Evolutionary conservation across 2,329 filamentous ascomycete genomes (phyloP).

Genomic region (Cytospora paraplurivora): DNA sequence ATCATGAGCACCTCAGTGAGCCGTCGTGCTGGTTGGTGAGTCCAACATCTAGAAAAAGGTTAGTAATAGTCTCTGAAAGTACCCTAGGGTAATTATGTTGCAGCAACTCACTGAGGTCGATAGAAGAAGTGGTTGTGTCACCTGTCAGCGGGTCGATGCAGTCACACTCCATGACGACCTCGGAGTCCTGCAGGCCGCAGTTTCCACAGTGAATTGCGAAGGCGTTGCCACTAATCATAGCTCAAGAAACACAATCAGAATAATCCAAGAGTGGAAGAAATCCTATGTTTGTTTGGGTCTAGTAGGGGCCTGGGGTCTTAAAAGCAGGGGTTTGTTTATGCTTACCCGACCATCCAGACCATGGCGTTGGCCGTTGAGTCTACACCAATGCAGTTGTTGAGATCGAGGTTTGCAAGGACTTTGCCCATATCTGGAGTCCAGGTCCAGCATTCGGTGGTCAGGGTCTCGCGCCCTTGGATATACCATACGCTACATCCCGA

Average conservation of each 20-base stretch:
- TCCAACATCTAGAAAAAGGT: background rate
- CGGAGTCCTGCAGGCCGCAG: background rate
- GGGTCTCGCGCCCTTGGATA: background rate
- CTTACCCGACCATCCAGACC: conserved; percentile 9
- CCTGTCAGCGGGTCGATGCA: background rate
- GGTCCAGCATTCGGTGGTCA: background rate
- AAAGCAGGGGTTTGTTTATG: too few relatives aligned
- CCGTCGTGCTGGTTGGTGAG: background rate
- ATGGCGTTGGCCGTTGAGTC: background rate
- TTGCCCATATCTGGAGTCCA: background rate
- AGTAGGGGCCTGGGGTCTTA: background rate
- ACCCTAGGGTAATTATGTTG: background rate
- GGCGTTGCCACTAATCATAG: background rate
- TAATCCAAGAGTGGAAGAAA: background rate
- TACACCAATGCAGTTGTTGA: conserved; percentile 20
- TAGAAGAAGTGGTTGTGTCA: background rate
- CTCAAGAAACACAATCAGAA: background rate
- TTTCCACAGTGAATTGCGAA: background rate
- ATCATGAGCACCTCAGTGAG: background rate
- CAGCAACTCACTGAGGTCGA: conserved; percentile 4
- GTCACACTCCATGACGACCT: background rate
- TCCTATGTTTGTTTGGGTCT: background rate
- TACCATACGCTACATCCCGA: conserved; percentile 8
- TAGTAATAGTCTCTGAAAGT: background rate
- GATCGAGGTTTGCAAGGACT: conserved; percentile 5